Conservation (phyloP, 2,329 filamentous ascomycete species). For the Tolypocladium cylindrosporum region DNA sequence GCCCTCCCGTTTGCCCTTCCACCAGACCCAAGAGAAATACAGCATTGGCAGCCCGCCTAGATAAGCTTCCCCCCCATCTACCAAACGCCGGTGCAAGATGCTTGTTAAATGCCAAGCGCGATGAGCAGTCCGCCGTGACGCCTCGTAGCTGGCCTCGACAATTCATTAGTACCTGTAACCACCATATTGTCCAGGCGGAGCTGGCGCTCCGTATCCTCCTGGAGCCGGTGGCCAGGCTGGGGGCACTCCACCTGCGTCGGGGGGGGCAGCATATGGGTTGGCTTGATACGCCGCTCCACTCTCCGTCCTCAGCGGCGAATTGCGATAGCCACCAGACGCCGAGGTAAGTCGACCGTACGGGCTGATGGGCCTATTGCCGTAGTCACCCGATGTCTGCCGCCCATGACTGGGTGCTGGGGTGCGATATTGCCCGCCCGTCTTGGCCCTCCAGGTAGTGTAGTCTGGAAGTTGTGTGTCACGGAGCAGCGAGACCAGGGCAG, state of each 20-base stretch:
- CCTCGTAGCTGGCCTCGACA: neutral
- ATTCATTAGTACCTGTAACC: conserved; percentile 22
- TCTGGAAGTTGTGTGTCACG: conserved; percentile 57
- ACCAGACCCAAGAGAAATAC: neutral
- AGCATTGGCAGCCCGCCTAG: neutral
- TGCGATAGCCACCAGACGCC: conserved; percentile 35
- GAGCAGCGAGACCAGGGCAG: conserved; percentile 64
- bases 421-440: conserved; percentile 24
- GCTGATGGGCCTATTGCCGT: conserved; percentile 32
- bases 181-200: conserved; percentile 24
- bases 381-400: conserved; percentile 33
- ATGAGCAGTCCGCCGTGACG: neutral
- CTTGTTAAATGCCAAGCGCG: neutral
- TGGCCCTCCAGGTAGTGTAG: conserved; percentile 43
- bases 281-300: conserved; percentile 15
- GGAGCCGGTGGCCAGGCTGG: conserved; percentile 18
- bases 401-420: conserved; percentile 24
- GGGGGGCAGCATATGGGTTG: conserved; percentile 19
- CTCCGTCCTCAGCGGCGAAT: conserved; percentile 41
- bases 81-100: conserved; percentile 2
- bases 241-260: conserved; percentile 13
- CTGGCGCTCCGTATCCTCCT: conserved; percentile 18
- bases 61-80: neutral
- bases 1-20: neutral
- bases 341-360: conserved; percentile 35